Conservation (phyloP, 129 eudicot genomes). For the Tagetes patula region DNA sequence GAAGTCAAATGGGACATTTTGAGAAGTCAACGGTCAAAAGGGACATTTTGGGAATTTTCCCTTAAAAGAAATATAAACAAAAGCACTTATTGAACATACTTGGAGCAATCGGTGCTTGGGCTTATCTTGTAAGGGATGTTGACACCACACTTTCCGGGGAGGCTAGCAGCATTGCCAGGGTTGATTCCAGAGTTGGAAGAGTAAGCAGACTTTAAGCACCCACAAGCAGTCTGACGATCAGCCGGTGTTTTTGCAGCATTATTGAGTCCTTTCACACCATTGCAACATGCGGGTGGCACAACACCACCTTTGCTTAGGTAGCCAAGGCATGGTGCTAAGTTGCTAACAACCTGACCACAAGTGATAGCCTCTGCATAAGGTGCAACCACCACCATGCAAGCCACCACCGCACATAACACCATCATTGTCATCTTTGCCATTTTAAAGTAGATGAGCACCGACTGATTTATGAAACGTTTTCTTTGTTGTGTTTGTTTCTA, state of each 20-base stretch:
- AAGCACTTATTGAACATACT: slow-evolving; percentile 23
- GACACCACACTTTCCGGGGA: slow-evolving; percentile 35
- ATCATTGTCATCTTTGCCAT: slow-evolving; percentile 4
- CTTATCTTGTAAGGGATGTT: slow-evolving; percentile 34
- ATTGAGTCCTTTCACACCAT: slow-evolving; percentile 32
- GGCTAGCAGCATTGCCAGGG: slow-evolving; percentile 16
- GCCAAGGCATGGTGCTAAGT: neutral
- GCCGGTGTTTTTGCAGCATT: slow-evolving; percentile 27
- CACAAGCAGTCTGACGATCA: slow-evolving; percentile 37
- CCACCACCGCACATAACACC: slow-evolving; percentile 6
- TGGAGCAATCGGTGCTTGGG: slow-evolving; percentile 45
- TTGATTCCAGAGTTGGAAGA: neutral
- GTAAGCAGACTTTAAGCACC: slow-evolving; percentile 25
- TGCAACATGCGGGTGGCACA: slow-evolving; percentile 22
- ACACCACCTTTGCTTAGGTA: slow-evolving; percentile 7
- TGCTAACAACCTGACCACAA: neutral
- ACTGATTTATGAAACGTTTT: neutral
- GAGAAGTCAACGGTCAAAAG: no score
- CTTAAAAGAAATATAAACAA: neutral
- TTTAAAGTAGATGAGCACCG: neutral
- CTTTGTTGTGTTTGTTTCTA: neutral
- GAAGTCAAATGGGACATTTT: no score
- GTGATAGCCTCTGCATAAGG: slow-evolving; percentile 13
- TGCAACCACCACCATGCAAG: slow-evolving; percentile 14
- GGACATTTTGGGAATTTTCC: no score